Evolutionary conservation across 2,329 filamentous ascomycete genomes (phyloP), one percentile per base, ranked within the genome.

Genomic region (Epicoccum nigrum): DNA sequence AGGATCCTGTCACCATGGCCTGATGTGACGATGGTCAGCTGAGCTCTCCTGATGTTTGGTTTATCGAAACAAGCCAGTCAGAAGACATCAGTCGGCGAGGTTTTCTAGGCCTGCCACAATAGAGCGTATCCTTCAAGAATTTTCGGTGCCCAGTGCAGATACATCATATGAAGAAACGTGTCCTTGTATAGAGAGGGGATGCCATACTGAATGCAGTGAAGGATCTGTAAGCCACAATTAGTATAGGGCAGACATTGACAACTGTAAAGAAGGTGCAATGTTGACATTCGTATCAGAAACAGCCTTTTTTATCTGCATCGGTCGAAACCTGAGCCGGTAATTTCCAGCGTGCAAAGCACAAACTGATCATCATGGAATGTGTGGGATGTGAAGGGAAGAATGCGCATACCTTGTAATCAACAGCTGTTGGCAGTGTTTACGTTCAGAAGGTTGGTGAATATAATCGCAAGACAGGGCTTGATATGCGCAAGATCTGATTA

Each of bases 101-200:
- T 96, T 96, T 96, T 95, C 91, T 95, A 96, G 90, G 92, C 92
- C 91, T 96, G 91, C 90, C 91, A 77, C 90, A 90, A 89, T 83
- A 78, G 71, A 90, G 91, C 90, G 85, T 88, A 84, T 86, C 92
- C 89, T 75, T 92, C 91, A 91, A 86, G 76, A 80, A 76, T 77
- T 79, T 76, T 95, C 91, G 88, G 92, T 93, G 92, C 92, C 92
- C 92, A 96, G 92, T 96, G 92, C 92, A 90, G 82, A 89, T 54
- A 91, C 89, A 92, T 93, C 89, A 90, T 85, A 64, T 68, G 72
- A 58, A 33, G 51, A 33, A 43, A 53, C 28, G 51, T 37, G 31
- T 28, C 39, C 27, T 38, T 32, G 13, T 50, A 54, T 32, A 33
- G 33, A 33, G 34, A 53, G 20, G 39, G 45, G 54, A 35, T 43